Percentiles rank a stretch among this genome's conserved stretches.
These are phyloP conservation scores for Angomonas desouzai DNA, from an alignment of 208 protist genomes.

Conservation along the genomic window DNA sequence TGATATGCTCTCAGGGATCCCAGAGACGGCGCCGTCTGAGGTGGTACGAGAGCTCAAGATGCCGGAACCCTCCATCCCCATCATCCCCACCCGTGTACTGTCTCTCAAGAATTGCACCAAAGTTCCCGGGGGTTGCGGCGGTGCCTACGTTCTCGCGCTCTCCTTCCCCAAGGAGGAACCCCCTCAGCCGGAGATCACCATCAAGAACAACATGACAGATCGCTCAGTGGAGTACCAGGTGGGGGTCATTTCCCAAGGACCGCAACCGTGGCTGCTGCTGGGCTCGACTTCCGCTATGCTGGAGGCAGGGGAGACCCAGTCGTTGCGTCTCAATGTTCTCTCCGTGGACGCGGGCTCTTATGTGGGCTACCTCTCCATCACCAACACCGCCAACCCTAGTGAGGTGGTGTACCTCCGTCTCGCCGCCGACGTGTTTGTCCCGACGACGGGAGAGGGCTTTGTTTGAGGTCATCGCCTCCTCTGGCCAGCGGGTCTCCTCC, in stretches of 20 bases:
- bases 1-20: conserved; percentile 4
- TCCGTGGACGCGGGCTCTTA: conserved; percentile 81
- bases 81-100: conserved; percentile 27
- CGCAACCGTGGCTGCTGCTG: conserved; percentile 74
- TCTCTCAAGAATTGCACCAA: conserved; percentile 60
- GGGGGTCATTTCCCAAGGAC: conserved; percentile 69
- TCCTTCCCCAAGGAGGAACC: conserved; percentile 63
- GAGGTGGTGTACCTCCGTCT: conserved; percentile 77
- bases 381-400: conserved; percentile 42
- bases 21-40: not conserved
- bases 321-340: conserved; percentile 63
- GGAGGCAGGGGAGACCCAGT: conserved; percentile 58
- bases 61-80: conserved; percentile 10
- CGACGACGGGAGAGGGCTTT: conserved; percentile 62
- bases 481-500: conserved; percentile 37
- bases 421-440: conserved; percentile 70
- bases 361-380: conserved; percentile 66
- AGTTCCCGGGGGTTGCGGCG: conserved; percentile 29
- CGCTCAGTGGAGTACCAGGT: conserved; percentile 61
- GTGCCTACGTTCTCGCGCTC: conserved; percentile 58
- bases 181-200: conserved; percentile 57
- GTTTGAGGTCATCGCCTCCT: conserved; percentile 72
- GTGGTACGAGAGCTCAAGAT: not conserved
- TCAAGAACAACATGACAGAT: conserved; percentile 56
- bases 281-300: conserved; percentile 34